Conservation (phyloP, 768 basidiomycete species). For the Trametes coccinea region DNA sequence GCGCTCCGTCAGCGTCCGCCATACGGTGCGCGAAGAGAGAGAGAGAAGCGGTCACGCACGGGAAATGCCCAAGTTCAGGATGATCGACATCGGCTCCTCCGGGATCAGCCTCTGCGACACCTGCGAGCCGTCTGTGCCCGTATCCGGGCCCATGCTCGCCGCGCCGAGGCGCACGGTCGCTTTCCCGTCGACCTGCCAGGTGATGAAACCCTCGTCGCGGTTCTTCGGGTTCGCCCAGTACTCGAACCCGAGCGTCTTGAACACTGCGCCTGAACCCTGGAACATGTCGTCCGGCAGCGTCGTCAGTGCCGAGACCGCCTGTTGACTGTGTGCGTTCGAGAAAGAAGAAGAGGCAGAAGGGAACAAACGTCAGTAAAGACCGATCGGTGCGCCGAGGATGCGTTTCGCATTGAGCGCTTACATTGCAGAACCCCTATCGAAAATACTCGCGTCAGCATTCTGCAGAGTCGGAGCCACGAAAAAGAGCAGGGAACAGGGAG, state of each 20-base stretch:
- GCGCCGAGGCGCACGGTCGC: constrained; percentile 56
- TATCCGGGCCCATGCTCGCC: constrained; percentile 51
- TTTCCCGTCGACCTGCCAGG: constrained; percentile 68
- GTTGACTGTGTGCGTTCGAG: constrained; percentile 36
- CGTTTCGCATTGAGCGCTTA: constrained; percentile 20
- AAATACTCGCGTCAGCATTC: background rate
- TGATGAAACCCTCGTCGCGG: constrained; percentile 60
- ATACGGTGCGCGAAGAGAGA: background rate
- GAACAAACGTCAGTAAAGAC: background rate
- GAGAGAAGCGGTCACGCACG: constrained; percentile 32
- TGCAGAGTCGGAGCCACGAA: background rate
- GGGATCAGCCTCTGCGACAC: constrained; percentile 62
- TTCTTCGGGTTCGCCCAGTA: constrained; percentile 65
- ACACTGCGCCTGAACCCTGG: constrained; percentile 55
- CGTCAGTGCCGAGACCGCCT: constrained; percentile 50
- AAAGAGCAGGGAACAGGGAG: background rate
- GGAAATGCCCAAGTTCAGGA: constrained; percentile 66
- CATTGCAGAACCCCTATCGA: constrained; percentile 52
- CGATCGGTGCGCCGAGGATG: background rate
- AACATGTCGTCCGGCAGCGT: constrained; percentile 54
- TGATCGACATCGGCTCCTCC: constrained; percentile 57
- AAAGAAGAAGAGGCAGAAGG: background rate
- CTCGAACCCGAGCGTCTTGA: constrained; percentile 66
- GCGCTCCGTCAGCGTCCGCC: background rate
- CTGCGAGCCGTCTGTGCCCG: constrained; percentile 40